Evolutionary conservation across 345 rosid genomes (phyloP).

Genomic region (Turritis glabra): DNA sequence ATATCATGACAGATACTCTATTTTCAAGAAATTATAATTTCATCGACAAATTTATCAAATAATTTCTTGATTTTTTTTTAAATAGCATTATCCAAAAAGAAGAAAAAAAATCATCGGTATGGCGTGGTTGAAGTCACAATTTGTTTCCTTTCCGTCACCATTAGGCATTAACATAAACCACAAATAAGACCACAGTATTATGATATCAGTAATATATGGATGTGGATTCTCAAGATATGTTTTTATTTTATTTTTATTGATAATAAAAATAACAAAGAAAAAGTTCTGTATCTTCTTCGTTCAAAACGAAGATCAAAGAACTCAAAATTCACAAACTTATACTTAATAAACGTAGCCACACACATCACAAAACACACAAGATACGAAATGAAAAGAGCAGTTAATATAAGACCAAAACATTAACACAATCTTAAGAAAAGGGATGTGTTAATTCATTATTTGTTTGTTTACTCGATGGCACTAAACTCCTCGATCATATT

Average conservation of each 20-base stretch:
- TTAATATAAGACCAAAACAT: conserved; percentile 19
- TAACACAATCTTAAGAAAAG: conserved; percentile 6
- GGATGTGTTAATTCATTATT: conserved; percentile 7
- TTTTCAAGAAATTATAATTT: too few species aligned
- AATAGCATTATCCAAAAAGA: too few species aligned
- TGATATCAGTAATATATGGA: neutral
- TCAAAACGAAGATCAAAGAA: neutral
- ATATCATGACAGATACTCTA: too few species aligned
- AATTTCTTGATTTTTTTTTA: neutral
- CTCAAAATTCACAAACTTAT: neutral
- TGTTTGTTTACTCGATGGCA: conserved; percentile 29
- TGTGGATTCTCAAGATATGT: neutral
- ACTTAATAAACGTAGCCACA: neutral
- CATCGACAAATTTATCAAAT: neutral
- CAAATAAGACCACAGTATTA: neutral
- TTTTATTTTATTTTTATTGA: conserved; percentile 15
- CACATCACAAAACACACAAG: neutral
- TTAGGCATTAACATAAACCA: neutral
- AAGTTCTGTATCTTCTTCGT: neutral
- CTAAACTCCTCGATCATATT: conserved; percentile 56
- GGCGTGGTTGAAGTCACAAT: neutral
- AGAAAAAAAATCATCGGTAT: too few species aligned
- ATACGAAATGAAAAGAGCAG: neutral
- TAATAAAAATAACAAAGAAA: neutral
- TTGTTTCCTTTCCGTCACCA: neutral